A percentile compares a stretch with the other conserved stretches of the same genome.
Evolutionary conservation across 2,329 filamentous ascomycete species (phyloP).

Genomic region (Xylariaceae sp.): DNA sequence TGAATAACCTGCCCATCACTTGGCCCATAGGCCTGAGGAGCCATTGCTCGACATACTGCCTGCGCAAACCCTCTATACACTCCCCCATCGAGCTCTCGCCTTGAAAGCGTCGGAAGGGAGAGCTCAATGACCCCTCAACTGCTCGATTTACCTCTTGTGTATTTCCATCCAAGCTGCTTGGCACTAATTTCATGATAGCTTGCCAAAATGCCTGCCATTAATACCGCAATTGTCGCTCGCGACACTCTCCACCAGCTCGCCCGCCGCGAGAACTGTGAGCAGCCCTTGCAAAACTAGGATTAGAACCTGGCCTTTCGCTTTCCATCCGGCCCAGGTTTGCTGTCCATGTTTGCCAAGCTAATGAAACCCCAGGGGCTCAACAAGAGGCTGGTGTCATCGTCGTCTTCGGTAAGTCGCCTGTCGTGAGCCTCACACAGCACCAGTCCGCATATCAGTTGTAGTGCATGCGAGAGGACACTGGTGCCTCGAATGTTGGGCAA

Average conservation of each 20-base stretch:
- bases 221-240: slow-evolving; percentile 31
- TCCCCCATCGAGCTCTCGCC: background rate
- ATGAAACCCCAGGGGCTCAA: slow-evolving; percentile 22
- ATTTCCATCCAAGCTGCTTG: too few relatives aligned
- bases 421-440: too few relatives aligned
- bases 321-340: background rate
- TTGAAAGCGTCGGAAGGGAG: too few relatives aligned
- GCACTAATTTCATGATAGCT: slow-evolving; percentile 17
- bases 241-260: slow-evolving; percentile 28
- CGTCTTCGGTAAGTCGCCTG: slow-evolving; percentile 30
- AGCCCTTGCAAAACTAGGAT: background rate
- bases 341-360: slow-evolving; percentile 10
- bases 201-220: slow-evolving; percentile 31
- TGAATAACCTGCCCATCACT: too few relatives aligned
- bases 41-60: too few relatives aligned
- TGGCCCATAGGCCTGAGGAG: too few relatives aligned
- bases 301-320: background rate
- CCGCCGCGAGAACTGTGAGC: slow-evolving; percentile 30
- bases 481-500: too few relatives aligned
- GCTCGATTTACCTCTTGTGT: too few relatives aligned
- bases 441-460: background rate
- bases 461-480: too few relatives aligned
- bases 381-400: slow-evolving; percentile 32
- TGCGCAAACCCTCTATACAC: too few relatives aligned
- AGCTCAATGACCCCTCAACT: too few relatives aligned